Evolutionary conservation across 495 filamentous ascomycete genomes (phyloP).

Genomic region (Annulohypoxylon bovei): DNA sequence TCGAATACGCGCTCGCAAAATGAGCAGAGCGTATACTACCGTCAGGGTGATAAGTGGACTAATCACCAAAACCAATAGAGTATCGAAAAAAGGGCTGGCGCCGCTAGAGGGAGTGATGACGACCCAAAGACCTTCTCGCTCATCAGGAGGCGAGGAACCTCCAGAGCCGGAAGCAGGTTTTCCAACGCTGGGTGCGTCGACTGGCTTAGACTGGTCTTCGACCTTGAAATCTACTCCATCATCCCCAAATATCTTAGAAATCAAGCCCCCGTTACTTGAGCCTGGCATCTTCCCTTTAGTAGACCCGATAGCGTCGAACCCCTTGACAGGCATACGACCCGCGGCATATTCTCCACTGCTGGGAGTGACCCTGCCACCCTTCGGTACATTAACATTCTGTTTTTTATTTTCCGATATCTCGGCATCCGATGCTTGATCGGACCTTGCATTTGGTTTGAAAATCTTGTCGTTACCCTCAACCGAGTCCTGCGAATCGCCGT

Average conservation of each 20-base stretch:
- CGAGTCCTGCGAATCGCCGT: conserved; percentile 28
- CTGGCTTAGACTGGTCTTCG: conserved; percentile 31
- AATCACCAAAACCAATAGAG: conserved; percentile 88
- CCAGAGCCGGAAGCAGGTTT: conserved; percentile 24
- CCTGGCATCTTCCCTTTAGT: conserved; percentile 36
- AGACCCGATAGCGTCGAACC: conserved; percentile 36
- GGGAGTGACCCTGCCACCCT: conserved; percentile 77
- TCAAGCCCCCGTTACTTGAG: conserved; percentile 46
- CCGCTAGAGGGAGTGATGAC: conserved; percentile 91
- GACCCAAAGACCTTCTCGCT: conserved; percentile 91
- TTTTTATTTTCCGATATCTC: conserved; percentile 47
- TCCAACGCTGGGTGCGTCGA: conserved; percentile 15
- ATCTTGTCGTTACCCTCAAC: conserved; percentile 25
- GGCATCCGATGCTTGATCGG: conserved; percentile 23
- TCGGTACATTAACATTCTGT: conserved; percentile 53
- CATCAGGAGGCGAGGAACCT: conserved; percentile 36
- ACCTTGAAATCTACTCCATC: conserved; percentile 47
- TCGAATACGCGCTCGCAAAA: conserved; percentile 88
- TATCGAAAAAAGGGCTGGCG: conserved; percentile 96
- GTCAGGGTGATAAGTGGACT: conserved; percentile 92
- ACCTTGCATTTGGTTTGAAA: conserved; percentile 36
- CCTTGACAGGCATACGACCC: conserved; percentile 38
- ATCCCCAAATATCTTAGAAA: conserved; percentile 60
- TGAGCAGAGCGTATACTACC: conserved; percentile 88
- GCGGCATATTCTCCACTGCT: conserved; percentile 79